phyloP scores from a whole-genome alignment of 1,284 basidiomycete genomes.

The Coriolopsis trogii region DNA sequence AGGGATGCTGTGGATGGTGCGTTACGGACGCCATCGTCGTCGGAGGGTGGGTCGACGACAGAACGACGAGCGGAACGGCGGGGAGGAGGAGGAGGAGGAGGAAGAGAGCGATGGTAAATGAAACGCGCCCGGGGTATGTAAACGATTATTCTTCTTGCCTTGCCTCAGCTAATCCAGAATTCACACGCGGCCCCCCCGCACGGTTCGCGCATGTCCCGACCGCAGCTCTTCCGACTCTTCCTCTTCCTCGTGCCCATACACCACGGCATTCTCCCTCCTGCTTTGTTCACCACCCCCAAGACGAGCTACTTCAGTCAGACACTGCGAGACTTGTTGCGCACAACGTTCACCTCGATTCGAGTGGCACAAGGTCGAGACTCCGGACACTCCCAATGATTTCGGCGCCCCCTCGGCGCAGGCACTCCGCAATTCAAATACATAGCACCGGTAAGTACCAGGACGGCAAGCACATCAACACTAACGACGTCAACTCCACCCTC shows the following conservation, averaged over 20 bases:
- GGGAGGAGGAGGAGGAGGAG: conserved; percentile 11
- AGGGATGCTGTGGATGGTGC: conserved; percentile 34
- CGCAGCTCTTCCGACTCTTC: not conserved
- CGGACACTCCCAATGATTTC: conserved; percentile 7
- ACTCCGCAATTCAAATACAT: too few relatives aligned
- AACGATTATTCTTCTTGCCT: conserved; percentile 21
- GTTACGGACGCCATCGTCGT: conserved; percentile 31
- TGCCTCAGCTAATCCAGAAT: not conserved
- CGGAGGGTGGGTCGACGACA: conserved; percentile 17
- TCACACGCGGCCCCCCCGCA: conserved; percentile 17
- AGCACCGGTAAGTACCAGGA: too few relatives aligned
- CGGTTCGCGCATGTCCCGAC: not conserved
- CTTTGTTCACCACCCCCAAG: not conserved
- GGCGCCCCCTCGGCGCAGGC: not conserved
- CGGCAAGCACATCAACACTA: too few relatives aligned
- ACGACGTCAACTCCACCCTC: too few relatives aligned
- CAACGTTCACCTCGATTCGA: not conserved
- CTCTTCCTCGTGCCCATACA: too few relatives aligned
- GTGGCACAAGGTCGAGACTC: conserved; percentile 4
- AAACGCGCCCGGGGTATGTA: conserved; percentile 6
- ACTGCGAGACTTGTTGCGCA: not conserved
- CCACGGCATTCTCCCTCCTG: too few relatives aligned
- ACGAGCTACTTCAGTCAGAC: too few relatives aligned
- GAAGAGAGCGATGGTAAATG: conserved; percentile 9
- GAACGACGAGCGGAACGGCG: conserved; percentile 10